phyloP scores from a whole-genome alignment of 371 early-diverging fungal species.

The Basidiobolus meristosporus region DNA sequence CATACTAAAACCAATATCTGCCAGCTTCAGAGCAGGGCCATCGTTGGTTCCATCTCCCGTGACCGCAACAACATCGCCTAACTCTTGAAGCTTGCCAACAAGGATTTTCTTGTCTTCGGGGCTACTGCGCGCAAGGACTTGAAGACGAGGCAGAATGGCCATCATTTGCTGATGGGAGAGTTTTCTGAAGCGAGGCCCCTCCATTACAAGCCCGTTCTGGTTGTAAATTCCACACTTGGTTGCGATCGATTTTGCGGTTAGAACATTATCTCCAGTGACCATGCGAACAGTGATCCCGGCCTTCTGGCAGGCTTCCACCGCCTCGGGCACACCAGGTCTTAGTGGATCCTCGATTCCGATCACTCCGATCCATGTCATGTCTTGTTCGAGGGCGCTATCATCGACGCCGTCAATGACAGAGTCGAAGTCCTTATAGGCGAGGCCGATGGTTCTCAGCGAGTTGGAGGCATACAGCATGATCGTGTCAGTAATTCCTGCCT shows the following conservation, averaged over 20 bases:
- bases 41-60: slow-evolving; percentile 73
- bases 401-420: slow-evolving; percentile 15
- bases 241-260: slow-evolving; percentile 57
- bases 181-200: slow-evolving; percentile 42
- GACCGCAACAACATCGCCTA: slow-evolving; percentile 54
- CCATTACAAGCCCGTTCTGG: slow-evolving; percentile 34
- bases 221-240: slow-evolving; percentile 42
- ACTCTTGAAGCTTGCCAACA: slow-evolving; percentile 31
- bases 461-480: slow-evolving; percentile 43
- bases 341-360: slow-evolving; percentile 63
- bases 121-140: slow-evolving; percentile 50
- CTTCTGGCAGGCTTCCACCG: slow-evolving; percentile 33
- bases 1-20: slow-evolving; percentile 71
- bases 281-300: slow-evolving; percentile 70
- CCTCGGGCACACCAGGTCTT: slow-evolving; percentile 41
- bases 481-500: slow-evolving; percentile 19
- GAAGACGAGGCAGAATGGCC: slow-evolving; percentile 28
- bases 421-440: slow-evolving; percentile 34
- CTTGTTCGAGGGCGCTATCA: slow-evolving; percentile 21
- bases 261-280: slow-evolving; percentile 68
- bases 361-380: slow-evolving; percentile 31
- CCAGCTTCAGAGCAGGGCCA: slow-evolving; percentile 56
- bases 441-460: slow-evolving; percentile 39
- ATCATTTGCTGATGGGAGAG: slow-evolving; percentile 24
- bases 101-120: slow-evolving; percentile 60